These are phyloP conservation scores for Chrysoporthe austroafricana DNA, from an alignment of 2,329 filamentous ascomycete species.

Conservation along the genomic window DNA sequence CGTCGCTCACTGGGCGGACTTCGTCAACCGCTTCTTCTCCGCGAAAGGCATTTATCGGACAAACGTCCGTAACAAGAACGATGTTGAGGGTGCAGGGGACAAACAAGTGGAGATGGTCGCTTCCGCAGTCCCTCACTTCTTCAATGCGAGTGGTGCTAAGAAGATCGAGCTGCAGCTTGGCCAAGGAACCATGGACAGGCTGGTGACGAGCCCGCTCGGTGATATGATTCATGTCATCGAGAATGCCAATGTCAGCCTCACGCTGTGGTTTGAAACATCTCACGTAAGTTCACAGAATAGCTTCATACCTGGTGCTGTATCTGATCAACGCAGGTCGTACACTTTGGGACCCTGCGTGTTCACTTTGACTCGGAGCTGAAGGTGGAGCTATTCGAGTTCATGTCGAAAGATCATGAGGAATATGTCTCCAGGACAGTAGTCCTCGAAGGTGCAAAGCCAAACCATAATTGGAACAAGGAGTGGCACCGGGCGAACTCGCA, in stretches of 20 bases:
- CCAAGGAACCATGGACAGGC: constrained; percentile 59
- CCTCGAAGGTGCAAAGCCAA: constrained; percentile 63
- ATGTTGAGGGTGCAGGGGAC: constrained; percentile 40
- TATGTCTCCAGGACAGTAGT: constrained; percentile 74
- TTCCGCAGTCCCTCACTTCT: constrained; percentile 83
- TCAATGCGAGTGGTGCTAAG: constrained; percentile 82
- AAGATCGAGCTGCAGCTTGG: constrained; percentile 87
- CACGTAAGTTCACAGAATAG: constrained; percentile 63
- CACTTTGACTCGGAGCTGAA: constrained; percentile 80
- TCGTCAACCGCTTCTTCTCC: constrained; percentile 83
- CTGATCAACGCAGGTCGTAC: constrained; percentile 22
- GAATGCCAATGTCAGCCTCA: constrained; percentile 75
- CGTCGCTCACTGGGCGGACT: constrained; percentile 75
- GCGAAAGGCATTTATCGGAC: constrained; percentile 72
- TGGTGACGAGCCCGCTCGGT: constrained; percentile 60
- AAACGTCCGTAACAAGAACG: constrained; percentile 25
- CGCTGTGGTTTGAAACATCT: constrained; percentile 86
- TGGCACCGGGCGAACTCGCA: constrained; percentile 63
- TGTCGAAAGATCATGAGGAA: constrained; percentile 77
- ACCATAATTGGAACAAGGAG: constrained; percentile 68
- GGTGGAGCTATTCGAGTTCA: constrained; percentile 84
- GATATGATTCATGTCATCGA: constrained; percentile 65
- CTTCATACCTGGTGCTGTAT: not conserved
- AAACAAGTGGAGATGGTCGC: constrained; percentile 89
- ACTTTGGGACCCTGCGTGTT: constrained; percentile 71